phyloP scores from a whole-genome alignment of 2,329 filamentous ascomycete species.

The Cladosporium sphaerospermum region DNA sequence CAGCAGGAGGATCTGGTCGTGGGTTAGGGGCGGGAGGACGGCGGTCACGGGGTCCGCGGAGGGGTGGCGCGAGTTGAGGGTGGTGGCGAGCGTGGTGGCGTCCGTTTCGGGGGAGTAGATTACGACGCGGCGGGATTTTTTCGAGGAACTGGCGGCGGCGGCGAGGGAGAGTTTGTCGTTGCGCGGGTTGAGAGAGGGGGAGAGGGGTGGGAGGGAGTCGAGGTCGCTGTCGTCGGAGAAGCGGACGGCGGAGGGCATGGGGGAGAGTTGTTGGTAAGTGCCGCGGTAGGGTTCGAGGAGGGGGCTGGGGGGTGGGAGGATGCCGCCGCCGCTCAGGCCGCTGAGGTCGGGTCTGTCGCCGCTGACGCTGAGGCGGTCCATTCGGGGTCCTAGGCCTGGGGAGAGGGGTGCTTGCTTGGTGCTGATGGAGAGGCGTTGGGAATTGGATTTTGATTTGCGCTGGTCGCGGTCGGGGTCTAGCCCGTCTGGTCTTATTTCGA shows the following conservation, averaged over 20 bases:
- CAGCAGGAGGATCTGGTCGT: conserved; percentile 81
- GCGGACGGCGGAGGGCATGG: conserved; percentile 79
- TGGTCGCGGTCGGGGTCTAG: conserved; percentile 17
- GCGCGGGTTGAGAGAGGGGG: conserved; percentile 20
- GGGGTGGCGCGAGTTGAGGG: conserved; percentile 61
- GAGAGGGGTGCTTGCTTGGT: conserved; percentile 5
- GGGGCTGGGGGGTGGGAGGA: conserved; percentile 66
- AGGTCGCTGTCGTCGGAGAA: conserved; percentile 47
- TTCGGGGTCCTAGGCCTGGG: conserved; percentile 33
- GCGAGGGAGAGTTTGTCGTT: conserved; percentile 15
- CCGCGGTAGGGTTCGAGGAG: conserved; percentile 87
- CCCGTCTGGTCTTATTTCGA: conserved; percentile 38
- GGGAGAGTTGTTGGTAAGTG: conserved; percentile 89
- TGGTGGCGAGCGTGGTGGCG: conserved; percentile 67
- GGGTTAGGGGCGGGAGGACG: conserved; percentile 75
- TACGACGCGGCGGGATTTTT: conserved; percentile 56
- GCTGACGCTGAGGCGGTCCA: conserved; percentile 43
- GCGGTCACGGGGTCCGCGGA: conserved; percentile 69
- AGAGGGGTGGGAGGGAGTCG: conserved; percentile 41
- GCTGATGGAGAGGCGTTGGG: conserved; percentile 13
- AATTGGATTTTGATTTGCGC: conserved; percentile 14
- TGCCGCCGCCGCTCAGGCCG: conserved; percentile 30
- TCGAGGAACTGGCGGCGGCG: conserved; percentile 1
- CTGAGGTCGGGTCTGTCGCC: conserved; percentile 39
- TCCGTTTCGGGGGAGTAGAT: conserved; percentile 82